Conservation (phyloP, 2,329 filamentous ascomycete genomes). For the Aspergillus chevalieri region DNA sequence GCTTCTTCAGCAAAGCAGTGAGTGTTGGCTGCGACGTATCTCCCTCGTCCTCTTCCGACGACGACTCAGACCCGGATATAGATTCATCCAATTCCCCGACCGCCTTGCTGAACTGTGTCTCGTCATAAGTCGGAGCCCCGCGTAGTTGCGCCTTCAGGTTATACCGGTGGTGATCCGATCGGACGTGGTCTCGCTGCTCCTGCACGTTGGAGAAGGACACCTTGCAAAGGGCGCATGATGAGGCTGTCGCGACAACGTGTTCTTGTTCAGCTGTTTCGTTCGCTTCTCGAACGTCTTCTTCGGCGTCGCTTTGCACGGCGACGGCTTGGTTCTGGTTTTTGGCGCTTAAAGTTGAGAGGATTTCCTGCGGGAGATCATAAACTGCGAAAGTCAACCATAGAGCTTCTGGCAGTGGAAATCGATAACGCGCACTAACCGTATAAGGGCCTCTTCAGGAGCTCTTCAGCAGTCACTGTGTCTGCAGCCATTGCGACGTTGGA, state of each 20-base stretch:
- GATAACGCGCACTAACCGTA: conserved; percentile 38
- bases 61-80: conserved; percentile 68
- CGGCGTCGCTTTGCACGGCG: conserved; percentile 17
- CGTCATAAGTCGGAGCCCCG: conserved; percentile 64
- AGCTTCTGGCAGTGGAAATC: background rate
- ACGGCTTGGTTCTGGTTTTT: conserved; percentile 42
- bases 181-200: conserved; percentile 79
- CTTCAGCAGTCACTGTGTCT: conserved; percentile 22
- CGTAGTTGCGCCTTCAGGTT: conserved; percentile 89
- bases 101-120: conserved; percentile 79
- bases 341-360: conserved; percentile 61
- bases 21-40: conserved; percentile 49
- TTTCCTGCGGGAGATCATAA: conserved; percentile 72
- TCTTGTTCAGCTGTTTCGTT: conserved; percentile 31
- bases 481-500: conserved; percentile 10
- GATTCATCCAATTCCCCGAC: conserved; percentile 87
- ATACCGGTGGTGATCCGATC: conserved; percentile 87
- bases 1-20: conserved; percentile 70
- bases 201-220: conserved; percentile 64
- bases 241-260: conserved; percentile 48
- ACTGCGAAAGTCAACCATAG: conserved; percentile 46
- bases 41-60: conserved; percentile 60
- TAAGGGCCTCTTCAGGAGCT: conserved; percentile 44
- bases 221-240: conserved; percentile 74
- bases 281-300: conserved; percentile 24